A percentile compares a stretch with the other conserved stretches of the same genome.
These are phyloP conservation scores for Diaporthe nobilis DNA, from an alignment of 2,329 filamentous ascomycete species.

Conservation along the genomic window DNA sequence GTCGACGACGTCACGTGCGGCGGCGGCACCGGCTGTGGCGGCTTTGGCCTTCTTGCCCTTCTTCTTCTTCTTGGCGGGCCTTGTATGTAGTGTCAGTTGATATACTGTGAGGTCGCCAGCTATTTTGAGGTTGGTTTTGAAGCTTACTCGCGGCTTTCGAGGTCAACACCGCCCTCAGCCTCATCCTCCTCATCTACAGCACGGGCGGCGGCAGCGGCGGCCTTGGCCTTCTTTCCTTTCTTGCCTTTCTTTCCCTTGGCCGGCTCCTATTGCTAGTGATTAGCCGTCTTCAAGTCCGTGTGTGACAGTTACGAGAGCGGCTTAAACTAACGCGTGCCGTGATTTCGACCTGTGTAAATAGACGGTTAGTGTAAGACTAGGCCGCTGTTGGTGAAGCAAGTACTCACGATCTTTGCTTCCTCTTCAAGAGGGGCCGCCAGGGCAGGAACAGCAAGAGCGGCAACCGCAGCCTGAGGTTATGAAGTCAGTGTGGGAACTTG, in stretches of 20 bases:
- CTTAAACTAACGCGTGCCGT: not conserved
- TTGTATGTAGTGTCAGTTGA: no score
- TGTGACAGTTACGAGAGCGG: fast-evolving
- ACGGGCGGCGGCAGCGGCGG: not conserved
- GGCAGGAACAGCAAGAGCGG: conserved; percentile 20
- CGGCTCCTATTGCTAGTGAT: not conserved
- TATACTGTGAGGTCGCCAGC: no score
- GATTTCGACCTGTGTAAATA: not conserved
- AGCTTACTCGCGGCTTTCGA: conserved; percentile 7
- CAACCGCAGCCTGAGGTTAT: not conserved
- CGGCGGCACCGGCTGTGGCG: not conserved
- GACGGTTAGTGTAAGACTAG: not conserved
- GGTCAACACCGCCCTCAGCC: not conserved
- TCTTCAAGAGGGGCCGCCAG: conserved; percentile 26
- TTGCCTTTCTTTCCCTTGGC: conserved; percentile 8
- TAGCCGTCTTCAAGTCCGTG: not conserved
- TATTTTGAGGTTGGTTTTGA: no score
- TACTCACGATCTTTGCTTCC: not conserved
- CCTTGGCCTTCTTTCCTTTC: conserved; percentile 3
- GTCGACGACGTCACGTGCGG: not conserved
- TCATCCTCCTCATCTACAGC: not conserved
- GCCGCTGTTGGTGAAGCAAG: not conserved
- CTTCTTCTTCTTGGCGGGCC: not conserved
- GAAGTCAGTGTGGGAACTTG: not conserved
- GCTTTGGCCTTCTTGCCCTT: conserved; percentile 6